These are phyloP conservation scores for Trametes villosa DNA, from an alignment of 768 basidiomycete species.

Conservation along the genomic window DNA sequence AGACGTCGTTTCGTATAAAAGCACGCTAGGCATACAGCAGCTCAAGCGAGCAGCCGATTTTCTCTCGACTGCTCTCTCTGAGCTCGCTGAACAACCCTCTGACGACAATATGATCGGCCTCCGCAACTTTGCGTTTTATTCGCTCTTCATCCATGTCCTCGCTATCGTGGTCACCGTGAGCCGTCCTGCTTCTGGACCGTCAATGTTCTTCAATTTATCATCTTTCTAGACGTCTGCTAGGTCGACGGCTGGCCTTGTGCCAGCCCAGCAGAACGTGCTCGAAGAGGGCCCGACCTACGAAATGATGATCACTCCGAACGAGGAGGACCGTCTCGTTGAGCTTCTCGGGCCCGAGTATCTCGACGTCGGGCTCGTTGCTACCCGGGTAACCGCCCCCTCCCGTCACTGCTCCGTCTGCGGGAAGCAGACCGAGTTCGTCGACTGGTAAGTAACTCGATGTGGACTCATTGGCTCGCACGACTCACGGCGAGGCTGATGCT, in stretches of 20 bases:
- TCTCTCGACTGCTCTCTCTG: too few species aligned
- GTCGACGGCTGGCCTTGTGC: neutral
- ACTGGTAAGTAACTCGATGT: conserved; percentile 6
- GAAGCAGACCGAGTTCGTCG: conserved; percentile 26
- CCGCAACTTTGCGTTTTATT: neutral
- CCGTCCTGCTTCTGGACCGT: too few species aligned
- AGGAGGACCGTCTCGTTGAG: conserved; percentile 10
- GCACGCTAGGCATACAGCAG: too few species aligned
- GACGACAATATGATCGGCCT: neutral
- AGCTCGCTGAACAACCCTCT: too few species aligned
- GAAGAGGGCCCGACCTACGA: neutral
- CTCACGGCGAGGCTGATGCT: neutral
- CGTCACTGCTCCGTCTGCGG: conserved; percentile 13
- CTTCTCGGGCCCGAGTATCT: conserved; percentile 17
- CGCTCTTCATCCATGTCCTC: neutral
- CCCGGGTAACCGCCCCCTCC: conserved; percentile 6
- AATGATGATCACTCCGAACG: conserved; percentile 13
- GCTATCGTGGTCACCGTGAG: neutral
- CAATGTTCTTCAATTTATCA: neutral
- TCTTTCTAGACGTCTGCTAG: neutral
- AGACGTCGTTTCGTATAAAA: too few species aligned
- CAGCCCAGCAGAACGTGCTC: neutral
- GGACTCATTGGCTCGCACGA: too few species aligned
- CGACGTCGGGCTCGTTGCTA: neutral
- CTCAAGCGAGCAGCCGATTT: too few species aligned